A percentile compares a stretch with the other conserved stretches of the same genome.
phyloP scores from a whole-genome alignment of 73 alveolate species.

The Breviolum minutum region DNA sequence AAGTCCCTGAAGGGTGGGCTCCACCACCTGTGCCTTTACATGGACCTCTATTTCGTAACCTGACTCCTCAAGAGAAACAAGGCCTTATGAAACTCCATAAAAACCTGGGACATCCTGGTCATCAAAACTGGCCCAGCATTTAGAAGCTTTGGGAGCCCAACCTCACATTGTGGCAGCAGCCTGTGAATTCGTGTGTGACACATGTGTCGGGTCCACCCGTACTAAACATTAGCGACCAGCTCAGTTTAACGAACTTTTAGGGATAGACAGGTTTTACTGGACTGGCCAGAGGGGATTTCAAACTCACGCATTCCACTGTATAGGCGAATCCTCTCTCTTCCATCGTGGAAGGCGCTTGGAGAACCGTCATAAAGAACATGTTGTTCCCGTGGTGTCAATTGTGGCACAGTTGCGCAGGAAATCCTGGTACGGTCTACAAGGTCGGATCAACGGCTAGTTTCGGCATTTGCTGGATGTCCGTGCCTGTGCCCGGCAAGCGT shows the following conservation, averaged over 20 bases:
- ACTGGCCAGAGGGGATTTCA: neutral
- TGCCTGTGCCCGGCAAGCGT: neutral
- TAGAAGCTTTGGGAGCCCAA: neutral
- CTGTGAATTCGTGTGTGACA: neutral
- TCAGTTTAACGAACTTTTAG: neutral
- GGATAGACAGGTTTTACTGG: neutral
- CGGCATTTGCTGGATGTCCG: neutral
- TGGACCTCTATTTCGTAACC: neutral
- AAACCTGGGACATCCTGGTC: neutral
- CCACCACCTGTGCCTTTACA: slow-evolving; percentile 28
- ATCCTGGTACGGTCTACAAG: neutral
- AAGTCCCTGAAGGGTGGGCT: neutral
- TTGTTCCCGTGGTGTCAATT: neutral
- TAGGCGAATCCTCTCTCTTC: neutral
- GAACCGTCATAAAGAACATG: neutral
- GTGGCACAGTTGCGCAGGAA: neutral
- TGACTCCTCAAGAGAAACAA: neutral
- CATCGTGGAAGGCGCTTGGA: neutral
- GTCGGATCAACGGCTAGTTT: neutral
- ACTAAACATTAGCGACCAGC: neutral
- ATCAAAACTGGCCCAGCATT: neutral
- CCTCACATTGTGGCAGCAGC: neutral
- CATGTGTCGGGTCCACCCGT: neutral
- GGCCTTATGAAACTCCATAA: neutral
- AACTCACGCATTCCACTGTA: neutral